phyloP scores from a whole-genome alignment of 352 stramenopile species.

The Pythium myriotylum region DNA sequence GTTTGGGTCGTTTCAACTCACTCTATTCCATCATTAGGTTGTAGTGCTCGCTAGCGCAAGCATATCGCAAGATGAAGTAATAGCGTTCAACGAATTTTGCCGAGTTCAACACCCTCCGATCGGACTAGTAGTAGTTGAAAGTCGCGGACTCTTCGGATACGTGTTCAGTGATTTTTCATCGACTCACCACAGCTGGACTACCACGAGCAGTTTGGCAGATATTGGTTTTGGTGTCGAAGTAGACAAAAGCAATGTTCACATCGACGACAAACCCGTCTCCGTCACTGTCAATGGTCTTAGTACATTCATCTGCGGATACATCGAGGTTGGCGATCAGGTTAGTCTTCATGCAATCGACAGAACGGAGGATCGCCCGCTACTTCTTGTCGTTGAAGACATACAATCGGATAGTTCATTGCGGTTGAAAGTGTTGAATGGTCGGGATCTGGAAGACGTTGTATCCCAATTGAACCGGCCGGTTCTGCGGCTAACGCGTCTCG shows the following conservation, averaged over 20 bases:
- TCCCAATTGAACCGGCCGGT: too few relatives aligned
- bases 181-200: constrained; percentile 17
- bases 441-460: too few relatives aligned
- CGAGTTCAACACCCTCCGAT: constrained; percentile 40
- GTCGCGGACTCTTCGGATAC: constrained; percentile 36
- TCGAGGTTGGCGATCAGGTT: constrained; percentile 20
- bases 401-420: constrained; percentile 3
- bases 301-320: constrained; percentile 17
- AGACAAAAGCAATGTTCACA: constrained; percentile 17
- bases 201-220: constrained; percentile 8
- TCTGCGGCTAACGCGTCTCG: not conserved
- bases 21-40: constrained; percentile 22
- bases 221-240: constrained; percentile 26
- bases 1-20: not conserved
- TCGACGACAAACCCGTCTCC: constrained; percentile 1
- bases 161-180: constrained; percentile 43
- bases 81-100: constrained; percentile 57
- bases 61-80: constrained; percentile 41
- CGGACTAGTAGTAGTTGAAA: constrained; percentile 42
- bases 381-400: not conserved
- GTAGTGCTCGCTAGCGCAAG: constrained; percentile 42
- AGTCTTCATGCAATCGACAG: not conserved
- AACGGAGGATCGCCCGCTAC: not conserved
- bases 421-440: not conserved
- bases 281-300: constrained; percentile 25